These are phyloP conservation scores for Neurospora tetrasperma DNA, from an alignment of 495 filamentous ascomycete species.

Conservation along the genomic window DNA sequence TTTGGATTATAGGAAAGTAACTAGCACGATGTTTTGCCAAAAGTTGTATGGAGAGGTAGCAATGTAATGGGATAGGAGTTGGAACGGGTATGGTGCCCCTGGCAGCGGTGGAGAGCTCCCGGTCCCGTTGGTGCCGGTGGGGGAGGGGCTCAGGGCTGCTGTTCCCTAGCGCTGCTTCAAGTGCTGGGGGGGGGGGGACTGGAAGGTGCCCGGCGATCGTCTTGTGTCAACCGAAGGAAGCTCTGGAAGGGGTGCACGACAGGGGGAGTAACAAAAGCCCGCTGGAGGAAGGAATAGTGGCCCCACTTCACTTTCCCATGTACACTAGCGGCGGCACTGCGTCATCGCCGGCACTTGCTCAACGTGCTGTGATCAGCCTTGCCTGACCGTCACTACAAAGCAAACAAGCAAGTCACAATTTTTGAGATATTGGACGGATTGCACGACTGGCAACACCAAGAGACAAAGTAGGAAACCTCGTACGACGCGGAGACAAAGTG, in stretches of 20 bases:
- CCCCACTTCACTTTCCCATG: background rate
- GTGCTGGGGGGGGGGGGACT: background rate
- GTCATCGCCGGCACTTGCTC: background rate
- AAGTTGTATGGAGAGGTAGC: background rate
- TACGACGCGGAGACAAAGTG: constrained; percentile 64
- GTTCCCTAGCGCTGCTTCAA: background rate
- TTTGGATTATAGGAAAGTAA: background rate
- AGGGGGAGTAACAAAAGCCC: background rate
- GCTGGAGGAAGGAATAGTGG: background rate
- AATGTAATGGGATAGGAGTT: background rate
- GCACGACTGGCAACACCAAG: background rate
- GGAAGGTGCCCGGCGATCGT: background rate
- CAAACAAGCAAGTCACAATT: background rate
- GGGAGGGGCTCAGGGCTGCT: background rate
- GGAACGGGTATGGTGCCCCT: background rate
- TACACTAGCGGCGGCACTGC: background rate
- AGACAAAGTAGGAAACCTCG: constrained; percentile 43
- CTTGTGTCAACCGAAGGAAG: background rate
- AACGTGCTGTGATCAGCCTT: background rate
- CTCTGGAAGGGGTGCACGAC: background rate
- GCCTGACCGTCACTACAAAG: background rate
- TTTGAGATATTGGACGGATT: background rate
- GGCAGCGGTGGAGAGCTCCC: background rate
- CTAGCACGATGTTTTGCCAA: background rate
- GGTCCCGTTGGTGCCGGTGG: background rate